A percentile compares a stretch with the other conserved stretches of the same genome.
Conservation (phyloP, 805 yeast genomes). For the Wickerhamomyces bisporus region DNA sequence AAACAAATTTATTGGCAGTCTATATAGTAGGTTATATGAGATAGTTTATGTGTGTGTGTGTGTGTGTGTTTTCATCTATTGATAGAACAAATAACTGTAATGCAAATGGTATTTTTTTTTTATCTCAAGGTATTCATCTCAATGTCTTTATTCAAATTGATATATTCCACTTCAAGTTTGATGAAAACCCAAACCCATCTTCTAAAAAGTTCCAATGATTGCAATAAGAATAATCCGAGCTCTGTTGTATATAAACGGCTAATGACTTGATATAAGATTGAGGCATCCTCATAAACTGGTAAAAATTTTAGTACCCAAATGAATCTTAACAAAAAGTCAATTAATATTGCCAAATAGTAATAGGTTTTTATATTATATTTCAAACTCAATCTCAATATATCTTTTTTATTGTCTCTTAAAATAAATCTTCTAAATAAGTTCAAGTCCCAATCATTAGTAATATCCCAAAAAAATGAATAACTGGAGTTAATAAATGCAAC, state of each 20-base stretch:
- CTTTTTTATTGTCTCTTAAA: slow-evolving; percentile 11
- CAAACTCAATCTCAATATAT: slow-evolving; percentile 22
- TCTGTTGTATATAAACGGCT: slow-evolving; percentile 34
- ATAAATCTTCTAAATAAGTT: slow-evolving; percentile 36
- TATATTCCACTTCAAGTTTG: slow-evolving; percentile 70
- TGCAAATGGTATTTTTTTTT: not conserved
- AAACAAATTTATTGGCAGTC: too few relatives aligned
- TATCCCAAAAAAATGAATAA: slow-evolving; percentile 86
- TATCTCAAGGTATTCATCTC: slow-evolving; percentile 20
- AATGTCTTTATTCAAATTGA: slow-evolving; percentile 23
- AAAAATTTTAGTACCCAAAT: slow-evolving; percentile 66
- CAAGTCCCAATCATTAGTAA: slow-evolving; percentile 84
- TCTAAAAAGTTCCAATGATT: slow-evolving; percentile 70
- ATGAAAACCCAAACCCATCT: slow-evolving; percentile 88
- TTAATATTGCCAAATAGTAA: slow-evolving; percentile 52
- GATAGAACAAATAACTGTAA: too few relatives aligned
- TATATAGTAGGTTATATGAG: too few relatives aligned
- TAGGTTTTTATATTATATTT: slow-evolving; percentile 19
- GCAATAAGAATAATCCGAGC: slow-evolving; percentile 61
- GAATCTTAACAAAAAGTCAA: slow-evolving; percentile 66
- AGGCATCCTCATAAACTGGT: slow-evolving; percentile 18
- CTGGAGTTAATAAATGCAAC: slow-evolving; percentile 59
- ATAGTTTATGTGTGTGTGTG: too few relatives aligned
- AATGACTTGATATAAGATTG: slow-evolving; percentile 17
- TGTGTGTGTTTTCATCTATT: too few relatives aligned